Evolutionary conservation across 805 yeast species (phyloP).

Genomic region (Ogataea nitratoaversa): DNA sequence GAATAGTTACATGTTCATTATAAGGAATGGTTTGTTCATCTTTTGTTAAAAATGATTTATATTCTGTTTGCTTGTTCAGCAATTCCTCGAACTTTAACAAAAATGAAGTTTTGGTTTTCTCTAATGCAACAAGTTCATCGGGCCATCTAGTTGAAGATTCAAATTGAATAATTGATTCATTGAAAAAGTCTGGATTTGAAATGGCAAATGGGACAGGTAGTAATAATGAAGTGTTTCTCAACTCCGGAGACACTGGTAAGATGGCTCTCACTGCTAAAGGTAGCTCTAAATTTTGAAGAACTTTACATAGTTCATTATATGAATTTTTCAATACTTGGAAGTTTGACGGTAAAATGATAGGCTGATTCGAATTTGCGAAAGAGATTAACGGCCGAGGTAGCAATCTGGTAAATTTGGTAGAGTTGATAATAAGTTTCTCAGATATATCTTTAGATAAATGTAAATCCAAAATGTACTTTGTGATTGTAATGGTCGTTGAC

Average conservation of each 20-base stretch:
- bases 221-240: constrained; percentile 70
- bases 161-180: constrained; percentile 77
- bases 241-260: constrained; percentile 66
- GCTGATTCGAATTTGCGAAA: constrained; percentile 48
- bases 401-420: constrained; percentile 43
- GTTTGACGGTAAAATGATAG: constrained; percentile 37
- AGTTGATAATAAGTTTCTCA: constrained; percentile 33
- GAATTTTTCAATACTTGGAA: constrained; percentile 43
- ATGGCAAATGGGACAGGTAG: constrained; percentile 81
- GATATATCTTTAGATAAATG: constrained; percentile 51
- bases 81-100: constrained; percentile 57
- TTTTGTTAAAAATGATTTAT: constrained; percentile 55
- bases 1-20: constrained; percentile 50
- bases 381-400: constrained; percentile 61
- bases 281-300: constrained; percentile 45
- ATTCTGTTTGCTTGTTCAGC: constrained; percentile 47
- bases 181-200: constrained; percentile 72
- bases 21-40: constrained; percentile 65
- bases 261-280: constrained; percentile 74
- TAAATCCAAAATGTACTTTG: constrained; percentile 55
- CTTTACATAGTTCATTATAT: constrained; percentile 47
- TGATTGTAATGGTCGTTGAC: constrained; percentile 62
- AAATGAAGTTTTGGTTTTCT: constrained; percentile 88
- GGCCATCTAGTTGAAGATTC: constrained; percentile 96
- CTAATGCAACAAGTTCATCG: constrained; percentile 78